Base-by-base conservation (phyloP, 345 rosid genomes). In the Hypericum perforatum region DNA sequence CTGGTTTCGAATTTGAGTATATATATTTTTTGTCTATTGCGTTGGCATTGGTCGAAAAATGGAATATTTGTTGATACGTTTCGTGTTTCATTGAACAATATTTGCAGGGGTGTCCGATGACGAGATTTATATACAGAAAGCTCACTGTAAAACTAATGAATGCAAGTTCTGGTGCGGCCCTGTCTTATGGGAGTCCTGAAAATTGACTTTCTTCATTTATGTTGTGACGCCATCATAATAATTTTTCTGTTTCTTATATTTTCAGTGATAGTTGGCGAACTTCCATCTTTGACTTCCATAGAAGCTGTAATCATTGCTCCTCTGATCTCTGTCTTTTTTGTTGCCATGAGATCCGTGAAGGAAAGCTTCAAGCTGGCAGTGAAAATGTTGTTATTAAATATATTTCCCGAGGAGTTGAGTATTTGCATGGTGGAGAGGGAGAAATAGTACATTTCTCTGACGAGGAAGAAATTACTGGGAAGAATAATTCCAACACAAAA, bases 201-300 rank as follows among this genome's bases (percentile, higher is more conserved):
- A 22, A 1, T 22, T 4, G 32, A 22, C 32, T 22, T 22, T 22
- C 32, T 22, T 22, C 32, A 22, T 22, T 1, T 22, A 4, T 22
- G 32, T 22, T 22, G 4, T 22, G 32, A 4, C 32, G 4, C 1
- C 32, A 22, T 22, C 32, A 22, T 22, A 22, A 4, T 22, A 22
- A 22, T 22, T 22, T 8, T 7, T n/a, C n/a, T 41, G 12, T 11
- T 40, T 9, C 16, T 39, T 15, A 43, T 60, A 13, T 14, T 51
- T 56, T 66, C 77, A 51, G 54, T 36, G 54, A 51, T 13, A 70
- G 62, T 59, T 85, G 89, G 73, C 63, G 59, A 53, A 79, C 95
- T 29, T 72, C 89, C 13, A 66, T 66, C 42, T 60, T 60, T 22
- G 59, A 66, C 32, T 60, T 48, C 50, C 65, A 66, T 41, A 50